Evolutionary conservation across 1,284 basidiomycete species (phyloP), one percentile per base, ranked within the genome.

Genomic region (Ceratobasidium sp.): DNA sequence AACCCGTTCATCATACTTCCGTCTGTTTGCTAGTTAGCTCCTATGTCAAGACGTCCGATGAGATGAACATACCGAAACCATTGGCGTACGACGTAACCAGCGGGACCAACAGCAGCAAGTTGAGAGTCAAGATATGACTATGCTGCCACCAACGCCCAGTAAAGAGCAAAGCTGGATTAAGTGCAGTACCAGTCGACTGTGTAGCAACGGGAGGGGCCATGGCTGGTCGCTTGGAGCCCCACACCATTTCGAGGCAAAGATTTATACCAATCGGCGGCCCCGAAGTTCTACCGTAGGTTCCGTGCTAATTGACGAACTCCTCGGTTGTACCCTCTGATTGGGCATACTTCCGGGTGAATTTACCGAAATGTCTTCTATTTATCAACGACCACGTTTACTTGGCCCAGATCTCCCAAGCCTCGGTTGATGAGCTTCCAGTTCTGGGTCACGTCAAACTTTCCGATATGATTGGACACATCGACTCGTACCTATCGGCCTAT

Each of bases 71-170:
- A 82, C 93, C 92, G 82, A 90, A 94, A 75, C 92, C 92, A 82
- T 91, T 92, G 74, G 90, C 92, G 11, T 91, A 91, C 17, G 91
- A 91, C 13, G 91, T 92, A 81, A 92, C 91, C 76, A 93, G 88
- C 39, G 78, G 77, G 26, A 80, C 60, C 35, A 80, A 31, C 65
- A 80, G 69, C 60, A 79, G 60, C 13, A 78, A 31, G 56, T 80
- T 80, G 37, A 80, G 77, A 47, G 58, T 74, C 35, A 80, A 35
- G 42, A 79, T 66, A 26, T 77, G 76, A 42, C 66, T 54, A 49
- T 80, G 77, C 42, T 75, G 53, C 66, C 65, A 79, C 78, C 79
- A 80, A 45, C 67, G 47, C n/a, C 79, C 79, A 49, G 75, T 73
- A 42, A 73, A 73, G 56, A 73, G 69, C 69, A 73, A 39, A 17